Evolutionary conservation across 1,139 yeast species (phyloP), one percentile per base, ranked within the genome.

Genomic region (Kluyveromyces marxianus): DNA sequence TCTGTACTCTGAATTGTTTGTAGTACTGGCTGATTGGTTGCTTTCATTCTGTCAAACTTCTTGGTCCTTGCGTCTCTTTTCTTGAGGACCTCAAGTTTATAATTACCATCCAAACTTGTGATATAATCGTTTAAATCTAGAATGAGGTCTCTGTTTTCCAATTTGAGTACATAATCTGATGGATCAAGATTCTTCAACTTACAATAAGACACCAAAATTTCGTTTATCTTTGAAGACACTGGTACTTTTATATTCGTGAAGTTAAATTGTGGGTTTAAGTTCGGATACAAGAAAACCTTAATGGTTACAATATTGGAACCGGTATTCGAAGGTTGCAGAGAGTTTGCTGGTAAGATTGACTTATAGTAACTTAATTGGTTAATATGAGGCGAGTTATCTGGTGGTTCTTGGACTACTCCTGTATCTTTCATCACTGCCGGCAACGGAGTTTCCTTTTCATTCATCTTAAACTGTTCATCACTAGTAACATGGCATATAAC

Each of bases 401-500:
- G 4, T 7, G 3, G 10, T 10, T 27, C 28, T 25, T 36, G 21
- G 10, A 25, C 39, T 7, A 36, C 7, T 8, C 26, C 39, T 6
- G 25, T 35, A 35, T 40, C 28, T 7, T 4, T 27, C 21, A 33
- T 27, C 14, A 52, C 73, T 75, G 50, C 65, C 0, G 85, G 79
- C 27, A 79, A 64, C 1, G 92, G 90, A 0, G 86, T 74, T 1
- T 56, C 54, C 26, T 50, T 60, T 59, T 65, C 71, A 55, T 72
- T 70, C 34, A 61, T 39, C n/a, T 62, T 37, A 47, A 54, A 51
- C 57, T 69, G 69, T 2, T 60, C 61, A 26, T 67, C 68, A 7
- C 59, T 63, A 3, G 59, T 50, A 3, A 79, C 79, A 49, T 61
- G 66, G 49, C 83, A 75, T 6, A 84, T 57, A 0, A 83, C 86